Evolutionary conservation across 2,329 filamentous ascomycete genomes (phyloP), one percentile per base, ranked within the genome.

Genomic region (Dactylonectria macrodidyma): DNA sequence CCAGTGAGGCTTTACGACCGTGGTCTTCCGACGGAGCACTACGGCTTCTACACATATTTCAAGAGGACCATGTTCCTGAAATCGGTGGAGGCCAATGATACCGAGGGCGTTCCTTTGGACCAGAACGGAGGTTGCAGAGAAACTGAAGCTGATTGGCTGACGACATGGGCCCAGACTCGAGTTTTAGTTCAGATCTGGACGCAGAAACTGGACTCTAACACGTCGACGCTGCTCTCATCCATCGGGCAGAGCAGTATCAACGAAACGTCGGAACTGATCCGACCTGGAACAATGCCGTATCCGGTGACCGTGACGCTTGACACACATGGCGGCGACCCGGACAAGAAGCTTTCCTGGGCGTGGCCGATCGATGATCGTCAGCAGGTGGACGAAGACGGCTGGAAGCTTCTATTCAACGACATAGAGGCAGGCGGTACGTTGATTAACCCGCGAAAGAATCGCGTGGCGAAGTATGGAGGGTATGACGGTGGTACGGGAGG

Each of bases 41-140:
- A 97, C 80, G 94, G 94, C 2, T 98, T 98, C 82, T 98, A 97
- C 83, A 93, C 89, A 1, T 97, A 97, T 84, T 98, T 93, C 80
- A 91, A 95, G 81, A 93, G 95, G 71, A 92, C 92, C 9, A 93
- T 97, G 70, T 97, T 95, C 83, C 85, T 97, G 69, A 90, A 91
- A 73, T 90, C 89, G 16, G 82, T 86, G 11, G 86, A 87, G 69
- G 76, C 76, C n/a, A 84, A 84, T 16, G 76, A 78, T 14, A 78
- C 82, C n/a, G 78, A 77, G 8, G 77, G 82, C 56, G 79, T 84
- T 2, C 81, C 84, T 1, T 81, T 84, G 30, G 89, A 91, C 71
- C 74, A 82, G 52, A 81, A 88, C 67, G 90, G 90, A 46, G 90
- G 90, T 9, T 82, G 86, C 22, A 79, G 80, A 38, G 81, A 87